Evolutionary conservation across 371 early-diverging fungal genomes (phyloP), one percentile per base, ranked within the genome.

Genomic region (Parasitella parasitica): DNA sequence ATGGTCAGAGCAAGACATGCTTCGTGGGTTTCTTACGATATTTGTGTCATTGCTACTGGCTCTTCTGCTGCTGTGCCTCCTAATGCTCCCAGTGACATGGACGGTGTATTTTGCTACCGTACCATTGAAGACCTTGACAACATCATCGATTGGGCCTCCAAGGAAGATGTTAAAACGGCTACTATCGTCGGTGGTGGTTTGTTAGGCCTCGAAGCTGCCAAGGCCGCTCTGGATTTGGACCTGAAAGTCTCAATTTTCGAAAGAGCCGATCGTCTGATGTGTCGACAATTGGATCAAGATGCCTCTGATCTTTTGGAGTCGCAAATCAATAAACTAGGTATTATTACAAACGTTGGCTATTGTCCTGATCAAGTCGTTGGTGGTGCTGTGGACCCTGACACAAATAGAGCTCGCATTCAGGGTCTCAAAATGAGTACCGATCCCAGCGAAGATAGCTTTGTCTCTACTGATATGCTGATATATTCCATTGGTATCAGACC

Each of bases 181-280:
- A 75, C 85, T 15, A 76, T 86, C 11, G 76, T 89, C 11, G 81
- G 89, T 39, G 89, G 89, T n/a, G 89, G 89, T 37, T 64, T 89
- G 35, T 69, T 89, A 24, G 89, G 89, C 9, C 67, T 89, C 27
- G 89, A 89, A 67, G 89, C 89, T 20, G 89, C 89, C 54, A 83
- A 85, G 52, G 89, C 86, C 35, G 77, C 78, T 49, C 63, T 68
- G 36, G 86, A 87, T 64, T 70, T 89, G 26, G 81, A 78, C 11
- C 71, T 85, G 7, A 58, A 73, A 28, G 77, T 81, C 18, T 78
- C 72, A 5, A 75, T 89, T 24, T 71, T 81, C 60, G 88, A 89
- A 56, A 73, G 86, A 15, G 76, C 76, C 43, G 71, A 69, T 35
- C 76, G 80, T 27, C 63, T 86, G 20, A 70, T 89, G 75, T 28